Percentiles rank a stretch among this genome's conserved stretches.
phyloP scores from a whole-genome alignment of 2,329 filamentous ascomycete genomes.

The Aspergillus proliferans region DNA sequence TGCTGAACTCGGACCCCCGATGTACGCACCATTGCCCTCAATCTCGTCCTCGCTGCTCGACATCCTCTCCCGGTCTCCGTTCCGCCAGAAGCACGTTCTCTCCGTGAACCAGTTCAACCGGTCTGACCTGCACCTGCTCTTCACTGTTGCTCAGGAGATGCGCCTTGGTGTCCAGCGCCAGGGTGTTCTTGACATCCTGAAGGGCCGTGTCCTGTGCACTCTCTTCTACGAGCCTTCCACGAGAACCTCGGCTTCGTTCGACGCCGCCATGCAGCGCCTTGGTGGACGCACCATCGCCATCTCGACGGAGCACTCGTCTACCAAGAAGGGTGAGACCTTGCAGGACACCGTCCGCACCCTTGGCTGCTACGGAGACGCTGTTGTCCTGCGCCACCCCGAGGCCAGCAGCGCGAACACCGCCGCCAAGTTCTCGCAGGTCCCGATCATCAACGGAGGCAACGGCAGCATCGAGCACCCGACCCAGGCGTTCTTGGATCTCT shows the following conservation, averaged over 20 bases:
- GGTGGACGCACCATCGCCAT: constrained; percentile 81
- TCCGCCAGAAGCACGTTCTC: constrained; percentile 83
- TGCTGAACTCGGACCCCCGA: constrained; percentile 34
- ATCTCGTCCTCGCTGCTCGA: constrained; percentile 56
- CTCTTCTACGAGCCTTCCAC: constrained; percentile 99
- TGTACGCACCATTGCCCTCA: constrained; percentile 47
- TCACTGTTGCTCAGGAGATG: constrained; percentile 98
- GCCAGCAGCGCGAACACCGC: constrained; percentile 75
- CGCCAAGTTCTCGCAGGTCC: constrained; percentile 79
- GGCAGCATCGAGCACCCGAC: constrained; percentile 94
- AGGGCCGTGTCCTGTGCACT: constrained; percentile 77
- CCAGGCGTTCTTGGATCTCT: constrained; percentile 94
- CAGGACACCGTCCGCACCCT: constrained; percentile 92
- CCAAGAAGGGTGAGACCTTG: constrained; percentile 88
- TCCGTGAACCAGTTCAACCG: constrained; percentile 88
- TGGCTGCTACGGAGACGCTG: constrained; percentile 87
- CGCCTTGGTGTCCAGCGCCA: constrained; percentile 87
- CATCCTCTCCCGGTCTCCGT: constrained; percentile 71
- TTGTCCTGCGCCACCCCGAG: constrained; percentile 90
- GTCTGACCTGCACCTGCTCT: constrained; percentile 82
- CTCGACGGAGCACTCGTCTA: constrained; percentile 76
- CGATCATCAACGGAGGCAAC: constrained; percentile 95
- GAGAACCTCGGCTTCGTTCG: constrained; percentile 89
- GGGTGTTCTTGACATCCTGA: constrained; percentile 79
- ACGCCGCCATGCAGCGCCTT: constrained; percentile 96